These are phyloP conservation scores for Ascoidea asiatica DNA, from an alignment of 805 yeast species.

Conservation along the genomic window DNA sequence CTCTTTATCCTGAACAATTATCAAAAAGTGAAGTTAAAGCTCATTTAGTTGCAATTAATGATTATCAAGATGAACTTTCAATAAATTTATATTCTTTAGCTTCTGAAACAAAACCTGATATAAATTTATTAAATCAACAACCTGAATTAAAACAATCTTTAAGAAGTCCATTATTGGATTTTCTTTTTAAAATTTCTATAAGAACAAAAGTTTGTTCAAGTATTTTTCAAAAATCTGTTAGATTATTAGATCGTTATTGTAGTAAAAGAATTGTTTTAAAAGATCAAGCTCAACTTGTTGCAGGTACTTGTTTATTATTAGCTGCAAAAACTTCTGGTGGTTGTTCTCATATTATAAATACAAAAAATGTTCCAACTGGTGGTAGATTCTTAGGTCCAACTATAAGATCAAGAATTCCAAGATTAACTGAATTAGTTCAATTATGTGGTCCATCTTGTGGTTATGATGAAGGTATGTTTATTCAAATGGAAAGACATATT, in stretches of 20 bases:
- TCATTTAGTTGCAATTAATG: conserved; percentile 33
- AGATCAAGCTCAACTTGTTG: conserved; percentile 82
- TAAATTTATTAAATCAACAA: conserved; percentile 66
- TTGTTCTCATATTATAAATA: conserved; percentile 50
- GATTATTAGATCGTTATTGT: conserved; percentile 82
- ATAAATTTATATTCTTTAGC: conserved; percentile 22
- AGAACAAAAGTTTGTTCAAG: conserved; percentile 54
- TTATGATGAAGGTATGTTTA: conserved; percentile 42
- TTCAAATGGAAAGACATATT: conserved; percentile 70
- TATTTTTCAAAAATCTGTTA: conserved; percentile 53
- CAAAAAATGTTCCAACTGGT: conserved; percentile 34
- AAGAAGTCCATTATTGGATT: conserved; percentile 68
- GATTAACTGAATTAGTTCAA: conserved; percentile 55
- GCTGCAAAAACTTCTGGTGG: conserved; percentile 79
- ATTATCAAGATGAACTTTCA: conserved; percentile 39
- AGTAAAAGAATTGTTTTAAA: conserved; percentile 73
- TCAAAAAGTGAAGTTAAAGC: conserved; percentile 33
- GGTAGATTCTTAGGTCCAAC: conserved; percentile 59
- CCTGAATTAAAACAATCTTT: conserved; percentile 71
- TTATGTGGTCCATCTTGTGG: conserved; percentile 51
- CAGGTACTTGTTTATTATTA: conserved; percentile 87
- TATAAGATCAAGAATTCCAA: conserved; percentile 62
- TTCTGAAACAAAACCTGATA: conserved; percentile 33
- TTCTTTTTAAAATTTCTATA: conserved; percentile 57
- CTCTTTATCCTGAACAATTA: conserved; percentile 29